A percentile compares a stretch with the other conserved stretches of the same genome.
Conservation (phyloP, 306 rosid species). For the Amphicarpaea edgeworthii region DNA sequence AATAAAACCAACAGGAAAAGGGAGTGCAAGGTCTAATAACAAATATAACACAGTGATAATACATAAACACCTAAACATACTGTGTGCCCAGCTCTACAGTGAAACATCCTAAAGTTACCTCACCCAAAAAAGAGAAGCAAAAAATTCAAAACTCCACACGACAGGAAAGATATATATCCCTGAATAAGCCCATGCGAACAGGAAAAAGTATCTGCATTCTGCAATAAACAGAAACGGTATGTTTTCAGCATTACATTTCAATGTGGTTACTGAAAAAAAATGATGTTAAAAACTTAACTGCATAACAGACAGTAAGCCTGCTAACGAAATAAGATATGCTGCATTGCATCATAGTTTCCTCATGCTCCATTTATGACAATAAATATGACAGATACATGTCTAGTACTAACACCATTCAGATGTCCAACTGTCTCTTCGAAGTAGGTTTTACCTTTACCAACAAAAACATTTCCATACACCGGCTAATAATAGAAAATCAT, state of each 20-base stretch:
- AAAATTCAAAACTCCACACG: conserved; percentile 32
- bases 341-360: conserved; percentile 11
- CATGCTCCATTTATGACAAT: background rate
- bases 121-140: conserved; percentile 42
- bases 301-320: conserved; percentile 19
- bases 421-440: conserved; percentile 16
- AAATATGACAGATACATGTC: background rate
- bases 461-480: background rate
- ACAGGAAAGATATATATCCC: conserved; percentile 38
- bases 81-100: conserved; percentile 46
- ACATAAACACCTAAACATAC: conserved; percentile 49
- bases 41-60: conserved; percentile 47
- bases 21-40: conserved; percentile 42
- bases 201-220: conserved; percentile 63
- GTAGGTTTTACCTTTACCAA: background rate
- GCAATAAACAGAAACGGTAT: conserved; percentile 36
- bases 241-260: conserved; percentile 30
- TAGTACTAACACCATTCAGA: conserved; percentile 14
- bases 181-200: conserved; percentile 37
- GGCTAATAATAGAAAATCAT: background rate
- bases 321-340: conserved; percentile 2
- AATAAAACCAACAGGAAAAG: background rate
- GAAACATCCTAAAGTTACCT: conserved; percentile 44
- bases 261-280: background rate
- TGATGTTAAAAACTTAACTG: background rate